Conservation (phyloP, 257 asterid species). For the Nicotiana knightiana region DNA sequence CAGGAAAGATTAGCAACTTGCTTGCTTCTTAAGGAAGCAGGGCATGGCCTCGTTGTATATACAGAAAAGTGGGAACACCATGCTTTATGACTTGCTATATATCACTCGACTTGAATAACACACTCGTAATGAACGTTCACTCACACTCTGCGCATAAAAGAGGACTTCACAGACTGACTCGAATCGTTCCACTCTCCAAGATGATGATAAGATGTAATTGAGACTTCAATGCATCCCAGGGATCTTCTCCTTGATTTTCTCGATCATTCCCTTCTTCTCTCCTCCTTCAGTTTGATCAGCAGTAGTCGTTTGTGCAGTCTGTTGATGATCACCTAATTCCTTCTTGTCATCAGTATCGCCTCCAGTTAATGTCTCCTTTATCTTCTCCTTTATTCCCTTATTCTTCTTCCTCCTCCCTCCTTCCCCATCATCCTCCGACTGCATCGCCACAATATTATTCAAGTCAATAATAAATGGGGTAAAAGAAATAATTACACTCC, state of each 20-base stretch:
- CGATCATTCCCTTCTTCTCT: constrained; percentile 21
- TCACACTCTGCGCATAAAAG: background rate
- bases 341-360: background rate
- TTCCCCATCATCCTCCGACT: constrained; percentile 3
- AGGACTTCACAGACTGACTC: too few relatives aligned
- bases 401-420: background rate
- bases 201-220: background rate
- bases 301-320: background rate
- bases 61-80: background rate
- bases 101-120: background rate
- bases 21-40: background rate
- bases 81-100: background rate
- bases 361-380: constrained; percentile 1
- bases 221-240: constrained; percentile 5
- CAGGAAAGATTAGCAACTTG: too few relatives aligned
- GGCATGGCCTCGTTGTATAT: background rate
- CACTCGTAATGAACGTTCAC: background rate
- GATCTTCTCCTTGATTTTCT: constrained; percentile 17
- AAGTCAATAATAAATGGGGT: too few relatives aligned
- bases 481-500: too few relatives aligned
- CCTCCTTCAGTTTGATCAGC: background rate
- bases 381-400: background rate
- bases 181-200: background rate
- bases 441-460: background rate
- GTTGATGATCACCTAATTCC: background rate